Percentiles rank a stretch among this genome's conserved stretches.
These are phyloP conservation scores for Limnanthes douglasii DNA, from an alignment of 345 rosid genomes.

Conservation along the genomic window DNA sequence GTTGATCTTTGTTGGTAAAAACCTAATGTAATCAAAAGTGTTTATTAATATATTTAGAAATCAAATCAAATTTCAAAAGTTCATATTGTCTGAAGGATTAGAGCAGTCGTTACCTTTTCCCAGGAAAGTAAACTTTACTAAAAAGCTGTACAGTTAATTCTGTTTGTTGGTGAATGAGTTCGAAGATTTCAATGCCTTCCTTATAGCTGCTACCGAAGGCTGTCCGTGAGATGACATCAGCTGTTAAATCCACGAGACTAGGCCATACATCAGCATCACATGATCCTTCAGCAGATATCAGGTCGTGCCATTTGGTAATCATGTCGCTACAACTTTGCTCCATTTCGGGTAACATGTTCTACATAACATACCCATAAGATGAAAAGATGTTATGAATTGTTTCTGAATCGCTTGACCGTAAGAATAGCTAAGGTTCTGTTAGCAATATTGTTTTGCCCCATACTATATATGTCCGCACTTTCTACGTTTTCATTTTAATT, in stretches of 20 bases:
- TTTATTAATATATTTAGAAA: background rate
- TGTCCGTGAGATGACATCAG: constrained; percentile 26
- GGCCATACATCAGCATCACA: constrained; percentile 33
- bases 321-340: no score
- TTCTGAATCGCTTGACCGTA: no score
- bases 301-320: no score
- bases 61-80: background rate
- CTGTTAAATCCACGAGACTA: constrained; percentile 23
- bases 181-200: constrained; percentile 31
- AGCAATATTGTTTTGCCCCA: no score
- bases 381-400: no score
- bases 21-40: constrained; percentile 9
- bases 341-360: no score
- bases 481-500: no score
- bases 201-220: constrained; percentile 41
- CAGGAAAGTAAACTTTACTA: constrained; percentile 27
- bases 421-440: no score
- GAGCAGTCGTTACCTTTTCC: constrained; percentile 36
- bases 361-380: no score
- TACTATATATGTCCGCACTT: no score
- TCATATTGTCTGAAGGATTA: no score
- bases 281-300: constrained; percentile 10
- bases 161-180: constrained; percentile 18
- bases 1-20: constrained; percentile 35
- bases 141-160: constrained; percentile 20